Base-by-base conservation (phyloP, 1,284 basidiomycete genomes). In the Cutaneotrichosporon spelunceum region DNA sequence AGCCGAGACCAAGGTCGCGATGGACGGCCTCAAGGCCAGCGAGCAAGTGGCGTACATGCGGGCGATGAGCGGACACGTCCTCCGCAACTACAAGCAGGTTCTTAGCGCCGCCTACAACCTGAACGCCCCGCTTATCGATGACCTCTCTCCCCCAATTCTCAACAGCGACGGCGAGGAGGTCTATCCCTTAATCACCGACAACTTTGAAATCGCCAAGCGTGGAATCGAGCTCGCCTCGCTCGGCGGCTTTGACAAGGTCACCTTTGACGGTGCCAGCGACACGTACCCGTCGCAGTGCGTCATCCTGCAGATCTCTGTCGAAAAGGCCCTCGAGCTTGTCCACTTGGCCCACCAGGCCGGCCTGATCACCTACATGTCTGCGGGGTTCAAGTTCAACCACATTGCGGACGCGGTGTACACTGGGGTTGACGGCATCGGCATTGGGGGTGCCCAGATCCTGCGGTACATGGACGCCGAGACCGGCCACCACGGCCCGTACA, bases 231-330 rank as follows among this genome's bases (percentile, higher is more conserved):
- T 48, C 23, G 45, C 45, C 21, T 24, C 45, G 7, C 45, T 48
- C 23, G 45, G 45, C 23, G 45, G 45, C 45, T 48, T 48, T 7
- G 45, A 48, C 45, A 48, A 48, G 45, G 45, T 48, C 14, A 48
- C 45, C 23, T 48, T 48, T 23, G 45, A 48, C 45, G 45, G 45
- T 14, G 45, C 45, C 13, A 24, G 23, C 45, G 45, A 48, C 45
- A 48, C 45, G 11, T 48, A 48, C 45, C 45, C 45, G 11, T 48
- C 45, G 45, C 45, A 48, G 45, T 48, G 45, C 26, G 45, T 48
- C 11, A 48, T 48, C 45, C 45, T 48, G 23, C 45, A 48, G 45
- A 48, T 48, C 23, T 24, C 45, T 14, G 21, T 48, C 23, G 45
- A 13, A 21, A 48, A 48, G 45, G 45, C 45, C 23, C 21, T 48